These are phyloP conservation scores for Saccharomycopsis babjevae DNA, from an alignment of 805 yeast species.

Conservation along the genomic window DNA sequence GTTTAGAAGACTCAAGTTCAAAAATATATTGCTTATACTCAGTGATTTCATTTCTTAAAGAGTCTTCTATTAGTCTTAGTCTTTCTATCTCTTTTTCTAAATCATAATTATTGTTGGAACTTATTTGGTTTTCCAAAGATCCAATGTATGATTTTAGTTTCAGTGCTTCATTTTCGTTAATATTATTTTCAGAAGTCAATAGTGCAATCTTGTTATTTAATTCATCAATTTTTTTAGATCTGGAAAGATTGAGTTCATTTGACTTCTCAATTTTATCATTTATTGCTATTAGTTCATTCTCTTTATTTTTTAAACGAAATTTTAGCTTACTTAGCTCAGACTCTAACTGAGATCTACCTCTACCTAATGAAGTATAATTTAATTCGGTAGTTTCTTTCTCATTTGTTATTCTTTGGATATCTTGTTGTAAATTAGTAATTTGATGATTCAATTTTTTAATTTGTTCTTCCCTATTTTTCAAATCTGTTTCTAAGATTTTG, in stretches of 20 bases:
- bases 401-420: conserved; percentile 20
- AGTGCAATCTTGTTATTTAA: conserved; percentile 17
- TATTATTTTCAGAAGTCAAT: conserved; percentile 14
- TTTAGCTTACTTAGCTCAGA: conserved; percentile 6
- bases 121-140: conserved; percentile 15
- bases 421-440: conserved; percentile 19
- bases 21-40: conserved; percentile 6
- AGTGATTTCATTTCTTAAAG: conserved; percentile 9
- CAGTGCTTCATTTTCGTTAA: conserved; percentile 17
- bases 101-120: conserved; percentile 5
- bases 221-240: not conserved
- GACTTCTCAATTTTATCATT: conserved; percentile 18
- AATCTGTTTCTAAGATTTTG: conserved; percentile 7
- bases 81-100: conserved; percentile 14
- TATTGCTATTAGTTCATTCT: conserved; percentile 8
- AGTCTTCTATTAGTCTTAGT: conserved; percentile 4
- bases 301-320: conserved; percentile 3
- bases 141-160: conserved; percentile 10
- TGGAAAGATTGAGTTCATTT: conserved; percentile 4
- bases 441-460: conserved; percentile 14
- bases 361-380: conserved; percentile 8
- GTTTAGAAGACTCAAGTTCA: conserved; percentile 10
- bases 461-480: conserved; percentile 19
- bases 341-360: not conserved
- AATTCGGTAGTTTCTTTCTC: conserved; percentile 12